These are phyloP conservation scores for Pugionium dolabratum DNA, from an alignment of 345 rosid genomes.

Conservation along the genomic window DNA sequence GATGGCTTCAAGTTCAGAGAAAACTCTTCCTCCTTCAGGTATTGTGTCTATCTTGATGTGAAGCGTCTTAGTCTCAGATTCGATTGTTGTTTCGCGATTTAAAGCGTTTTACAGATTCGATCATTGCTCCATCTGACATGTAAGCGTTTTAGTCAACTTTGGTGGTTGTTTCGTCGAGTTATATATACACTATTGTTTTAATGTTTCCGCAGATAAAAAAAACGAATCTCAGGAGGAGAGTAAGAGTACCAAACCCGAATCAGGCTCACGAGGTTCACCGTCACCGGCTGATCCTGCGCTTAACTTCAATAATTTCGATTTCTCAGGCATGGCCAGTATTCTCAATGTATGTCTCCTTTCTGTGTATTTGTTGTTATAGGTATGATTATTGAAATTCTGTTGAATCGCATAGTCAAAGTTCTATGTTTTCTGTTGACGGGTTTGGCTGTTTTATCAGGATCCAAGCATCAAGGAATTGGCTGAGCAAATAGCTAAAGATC, in stretches of 20 bases:
- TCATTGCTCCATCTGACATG: background rate
- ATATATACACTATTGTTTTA: background rate
- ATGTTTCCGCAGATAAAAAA: slow-evolving; percentile 53
- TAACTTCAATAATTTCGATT: slow-evolving; percentile 72
- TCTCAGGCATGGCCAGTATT: slow-evolving; percentile 79
- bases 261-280: slow-evolving; percentile 44
- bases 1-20: slow-evolving; percentile 63
- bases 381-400: background rate
- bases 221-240: slow-evolving; percentile 45
- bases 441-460: slow-evolving; percentile 51
- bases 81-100: background rate
- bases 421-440: background rate
- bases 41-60: slow-evolving; percentile 4
- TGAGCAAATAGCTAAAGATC: slow-evolving; percentile 93
- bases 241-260: slow-evolving; percentile 33
- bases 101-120: slow-evolving; percentile 1
- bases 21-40: slow-evolving; percentile 53
- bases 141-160: slow-evolving; percentile 4
- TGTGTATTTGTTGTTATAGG: background rate
- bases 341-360: slow-evolving; percentile 60
- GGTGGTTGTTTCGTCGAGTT: background rate
- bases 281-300: slow-evolving; percentile 47
- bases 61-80: background rate
- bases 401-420: background rate
- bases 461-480: slow-evolving; percentile 91